These are phyloP conservation scores for Zygnema cylindricum DNA, from an alignment of 139 green algal species.

Conservation along the genomic window DNA sequence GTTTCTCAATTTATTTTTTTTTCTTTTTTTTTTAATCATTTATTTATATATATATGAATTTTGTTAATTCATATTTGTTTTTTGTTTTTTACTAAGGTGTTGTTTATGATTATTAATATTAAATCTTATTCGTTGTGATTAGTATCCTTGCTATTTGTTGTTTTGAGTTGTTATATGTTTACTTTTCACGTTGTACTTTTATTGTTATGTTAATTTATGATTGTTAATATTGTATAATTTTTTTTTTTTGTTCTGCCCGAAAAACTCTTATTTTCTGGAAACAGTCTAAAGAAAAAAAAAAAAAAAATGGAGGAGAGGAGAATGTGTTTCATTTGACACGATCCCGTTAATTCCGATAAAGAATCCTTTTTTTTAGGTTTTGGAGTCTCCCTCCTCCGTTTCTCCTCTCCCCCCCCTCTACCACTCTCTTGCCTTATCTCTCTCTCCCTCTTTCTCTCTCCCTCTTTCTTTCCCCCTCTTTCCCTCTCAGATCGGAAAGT, in stretches of 20 bases:
- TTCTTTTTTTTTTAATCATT: too few species aligned
- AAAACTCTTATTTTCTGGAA: too few species aligned
- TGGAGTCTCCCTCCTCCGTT: background rate
- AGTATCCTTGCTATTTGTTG: background rate
- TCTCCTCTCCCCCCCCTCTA: background rate
- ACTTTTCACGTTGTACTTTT: conserved; percentile 17
- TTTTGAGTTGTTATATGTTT: conserved; percentile 5
- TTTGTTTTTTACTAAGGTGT: too few species aligned
- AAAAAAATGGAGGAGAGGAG: too few species aligned
- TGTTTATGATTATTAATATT: background rate
- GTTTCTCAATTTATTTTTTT: background rate
- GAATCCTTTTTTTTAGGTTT: background rate
- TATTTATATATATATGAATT: too few species aligned
- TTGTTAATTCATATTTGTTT: too few species aligned
- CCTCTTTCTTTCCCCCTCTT: background rate
- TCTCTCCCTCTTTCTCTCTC: conserved; percentile 40
- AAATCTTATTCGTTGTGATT: too few species aligned
- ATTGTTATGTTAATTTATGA: background rate
- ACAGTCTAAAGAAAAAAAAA: too few species aligned
- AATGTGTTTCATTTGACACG: background rate
- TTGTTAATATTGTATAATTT: background rate
- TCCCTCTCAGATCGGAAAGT: conserved; percentile 50
- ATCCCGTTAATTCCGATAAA: background rate
- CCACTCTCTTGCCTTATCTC: conserved; percentile 17
- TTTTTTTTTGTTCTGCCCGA: background rate